Base-by-base conservation (phyloP, 2,329 filamentous ascomycete species). In the Truncatella angustata region DNA sequence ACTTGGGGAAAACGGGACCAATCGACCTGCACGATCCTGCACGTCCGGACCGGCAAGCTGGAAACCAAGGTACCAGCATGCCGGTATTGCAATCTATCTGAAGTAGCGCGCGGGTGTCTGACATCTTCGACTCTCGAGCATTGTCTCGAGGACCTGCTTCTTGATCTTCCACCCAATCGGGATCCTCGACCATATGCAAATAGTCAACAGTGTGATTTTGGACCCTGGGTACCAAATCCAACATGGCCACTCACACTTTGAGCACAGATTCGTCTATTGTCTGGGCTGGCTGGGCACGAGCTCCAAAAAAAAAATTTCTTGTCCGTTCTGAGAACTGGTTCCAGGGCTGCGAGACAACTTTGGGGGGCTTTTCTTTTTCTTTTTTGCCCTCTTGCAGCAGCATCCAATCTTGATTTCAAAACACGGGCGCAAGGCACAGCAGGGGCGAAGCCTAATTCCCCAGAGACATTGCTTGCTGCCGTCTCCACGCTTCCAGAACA, bases 61-160 rank as follows among this genome's bases (percentile, higher is more conserved):
- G 21, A n/a, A 44, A 14, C 28, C n/a, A 24, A 24, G 40, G 40
- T 26, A 28, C 40, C 40, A 24, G 24, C 40, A 44, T 44, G 40
- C 21, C 40, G 40, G 39, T 20, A 40, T 14, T 44, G 11, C n/a
- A n/a, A 28, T 44, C 40, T 28, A 44, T 44, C 40, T 44, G 36
- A 20, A 14, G 40, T 44, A 28, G 21, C 40, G 40, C 16, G 40
- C 23, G 21, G 28, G 16, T 44, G 40, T 44, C 23, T 44, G 23
- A 44, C 40, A 28, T 44, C 16, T 24, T 21, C 24, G 20, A 18
- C 24, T 40, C 37, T 44, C 21, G 21, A 43, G 16, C 6, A 24
- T 23, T 43, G 21, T 43, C 28, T 43, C 40, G 40, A 23, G 23
- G 40, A 44, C 40, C 18, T 44, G 40, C 40, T 44, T 44, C n/a